phyloP scores from a whole-genome alignment of 2,329 filamentous ascomycete species.

The Trichophyton schoenleinii region DNA sequence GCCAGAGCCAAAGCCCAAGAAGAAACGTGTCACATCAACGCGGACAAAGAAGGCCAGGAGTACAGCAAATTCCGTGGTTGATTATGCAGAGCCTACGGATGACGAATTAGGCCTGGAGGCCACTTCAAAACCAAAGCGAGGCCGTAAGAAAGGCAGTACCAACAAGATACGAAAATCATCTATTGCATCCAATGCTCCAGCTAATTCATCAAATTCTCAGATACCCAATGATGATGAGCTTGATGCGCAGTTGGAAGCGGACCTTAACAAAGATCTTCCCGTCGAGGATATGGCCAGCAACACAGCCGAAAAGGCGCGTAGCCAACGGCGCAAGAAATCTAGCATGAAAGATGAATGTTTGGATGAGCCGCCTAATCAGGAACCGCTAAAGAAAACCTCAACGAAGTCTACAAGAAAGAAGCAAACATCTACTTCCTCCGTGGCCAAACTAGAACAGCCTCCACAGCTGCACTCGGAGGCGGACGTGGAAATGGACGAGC shows the following conservation, averaged over 20 bases:
- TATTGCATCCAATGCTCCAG: constrained; percentile 39
- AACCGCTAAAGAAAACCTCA: constrained; percentile 18
- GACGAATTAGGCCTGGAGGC: constrained; percentile 3
- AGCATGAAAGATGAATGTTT: constrained; percentile 20
- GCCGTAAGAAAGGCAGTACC: constrained; percentile 22
- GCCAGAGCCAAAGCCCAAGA: constrained; percentile 35
- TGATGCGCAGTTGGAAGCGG: constrained; percentile 52
- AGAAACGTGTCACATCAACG: constrained; percentile 46
- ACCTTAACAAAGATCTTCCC: constrained; percentile 37
- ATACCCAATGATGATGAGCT: constrained; percentile 52
- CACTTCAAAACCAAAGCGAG: constrained; percentile 30
- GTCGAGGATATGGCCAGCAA: background rate
- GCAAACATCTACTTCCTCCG: constrained; percentile 3
- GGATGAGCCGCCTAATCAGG: constrained; percentile 17
- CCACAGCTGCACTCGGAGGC: background rate
- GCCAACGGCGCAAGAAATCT: constrained; percentile 13
- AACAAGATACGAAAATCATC: constrained; percentile 37
- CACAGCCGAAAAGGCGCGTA: background rate
- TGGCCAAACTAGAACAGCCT: background rate
- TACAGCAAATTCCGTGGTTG: constrained; percentile 7
- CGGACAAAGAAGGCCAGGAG: constrained; percentile 38
- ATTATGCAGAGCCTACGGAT: constrained; percentile 18
- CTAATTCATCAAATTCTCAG: constrained; percentile 32
- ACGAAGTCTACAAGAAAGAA: constrained; percentile 5
- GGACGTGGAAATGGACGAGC: background rate